Percentiles rank a stretch among this genome's conserved stretches.
These are phyloP conservation scores for Brassica carinata DNA, from an alignment of 345 rosid genomes.

Conservation along the genomic window DNA sequence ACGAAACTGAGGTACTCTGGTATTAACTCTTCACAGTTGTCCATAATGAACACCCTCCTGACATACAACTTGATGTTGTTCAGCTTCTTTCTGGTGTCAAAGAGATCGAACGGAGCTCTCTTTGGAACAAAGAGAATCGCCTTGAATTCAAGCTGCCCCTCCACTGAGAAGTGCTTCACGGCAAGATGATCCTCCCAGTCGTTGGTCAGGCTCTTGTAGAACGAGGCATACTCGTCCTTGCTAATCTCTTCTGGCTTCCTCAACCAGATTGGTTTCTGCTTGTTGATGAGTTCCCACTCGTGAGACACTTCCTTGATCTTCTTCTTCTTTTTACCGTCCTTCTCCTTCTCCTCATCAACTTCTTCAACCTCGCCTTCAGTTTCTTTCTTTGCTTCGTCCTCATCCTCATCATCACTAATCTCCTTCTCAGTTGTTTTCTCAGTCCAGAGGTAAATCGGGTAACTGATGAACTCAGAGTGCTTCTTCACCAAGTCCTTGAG, in stretches of 20 bases:
- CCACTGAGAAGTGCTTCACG: constrained; percentile 88
- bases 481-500: constrained; percentile 92
- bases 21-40: constrained; percentile 86
- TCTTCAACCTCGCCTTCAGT: constrained; percentile 78
- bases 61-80: constrained; percentile 92
- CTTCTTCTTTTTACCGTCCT: constrained; percentile 74
- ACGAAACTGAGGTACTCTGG: constrained; percentile 82
- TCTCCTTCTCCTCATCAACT: constrained; percentile 78
- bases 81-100: constrained; percentile 77
- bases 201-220: constrained; percentile 84
- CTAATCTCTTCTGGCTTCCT: constrained; percentile 90
- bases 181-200: constrained; percentile 93
- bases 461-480: constrained; percentile 92
- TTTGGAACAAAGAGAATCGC: constrained; percentile 79
- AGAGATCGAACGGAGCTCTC: constrained; percentile 88
- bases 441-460: constrained; percentile 81
- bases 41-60: constrained; percentile 89
- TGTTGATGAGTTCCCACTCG: constrained; percentile 86
- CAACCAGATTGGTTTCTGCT: constrained; percentile 91
- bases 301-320: constrained; percentile 88
- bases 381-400: constrained; percentile 65
- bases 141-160: constrained; percentile 92
- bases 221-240: constrained; percentile 82
- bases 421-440: constrained; percentile 93
- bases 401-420: constrained; percentile 84